Conservation (phyloP, 257 asterid species). For the Prunella vulgaris region DNA sequence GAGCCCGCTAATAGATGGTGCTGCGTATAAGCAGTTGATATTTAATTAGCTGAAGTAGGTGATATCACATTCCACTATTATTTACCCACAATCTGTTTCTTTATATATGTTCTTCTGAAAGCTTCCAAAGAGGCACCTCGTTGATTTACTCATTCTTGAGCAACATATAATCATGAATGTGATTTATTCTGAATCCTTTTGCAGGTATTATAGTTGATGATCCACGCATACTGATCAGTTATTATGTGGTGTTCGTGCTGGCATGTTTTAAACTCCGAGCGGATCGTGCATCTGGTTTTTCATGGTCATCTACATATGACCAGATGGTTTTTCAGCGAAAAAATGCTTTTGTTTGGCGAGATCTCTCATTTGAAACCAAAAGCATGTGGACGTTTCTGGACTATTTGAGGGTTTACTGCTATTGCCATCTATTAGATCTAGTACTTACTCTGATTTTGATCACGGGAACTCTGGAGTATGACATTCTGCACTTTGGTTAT, state of each 20-base stretch:
- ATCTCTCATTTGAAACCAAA: constrained; percentile 93
- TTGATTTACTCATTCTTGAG: constrained; percentile 5
- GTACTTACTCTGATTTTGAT: constrained; percentile 85
- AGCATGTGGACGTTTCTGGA: constrained; percentile 98
- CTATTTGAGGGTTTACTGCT: constrained; percentile 95
- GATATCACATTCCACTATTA: not conserved
- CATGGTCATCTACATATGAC: constrained; percentile 73
- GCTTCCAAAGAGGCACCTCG: constrained; percentile 4
- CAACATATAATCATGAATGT: not conserved
- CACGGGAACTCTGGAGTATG: constrained; percentile 94
- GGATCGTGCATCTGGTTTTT: constrained; percentile 63
- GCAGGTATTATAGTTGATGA: constrained; percentile 90
- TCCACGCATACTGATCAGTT: constrained; percentile 90
- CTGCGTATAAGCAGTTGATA: constrained; percentile 3
- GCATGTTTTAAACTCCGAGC: constrained; percentile 93
- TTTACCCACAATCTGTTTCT: not conserved
- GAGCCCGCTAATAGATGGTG: not conserved
- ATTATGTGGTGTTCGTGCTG: constrained; percentile 77
- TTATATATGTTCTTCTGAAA: constrained; percentile 3
- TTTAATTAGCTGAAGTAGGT: not conserved
- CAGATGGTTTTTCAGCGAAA: constrained; percentile 82
- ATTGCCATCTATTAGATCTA: constrained; percentile 96
- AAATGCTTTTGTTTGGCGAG: constrained; percentile 90
- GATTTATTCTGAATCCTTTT: constrained; percentile 15
- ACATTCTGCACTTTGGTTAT: constrained; percentile 95